Percentiles rank a stretch among this genome's conserved stretches.
These are phyloP conservation scores for Plantago coronopus DNA, from an alignment of 305 asterid species.

Conservation along the genomic window DNA sequence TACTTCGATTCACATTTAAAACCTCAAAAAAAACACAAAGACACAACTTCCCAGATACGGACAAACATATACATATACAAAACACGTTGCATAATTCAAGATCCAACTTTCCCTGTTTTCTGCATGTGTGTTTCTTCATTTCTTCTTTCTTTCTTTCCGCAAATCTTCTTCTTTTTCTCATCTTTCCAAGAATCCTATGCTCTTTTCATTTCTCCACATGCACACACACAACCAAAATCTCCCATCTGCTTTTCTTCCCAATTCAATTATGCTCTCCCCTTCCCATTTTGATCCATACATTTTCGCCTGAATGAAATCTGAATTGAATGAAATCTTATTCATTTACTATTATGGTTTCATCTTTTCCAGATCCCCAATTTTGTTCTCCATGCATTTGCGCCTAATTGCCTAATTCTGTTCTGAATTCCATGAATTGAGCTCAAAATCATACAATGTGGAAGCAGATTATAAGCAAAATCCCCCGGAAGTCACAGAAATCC, in stretches of 20 bases:
- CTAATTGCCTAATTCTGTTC: constrained; percentile 27
- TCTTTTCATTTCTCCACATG: constrained; percentile 13
- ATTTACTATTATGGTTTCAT: constrained; percentile 24
- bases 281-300: constrained; percentile 28
- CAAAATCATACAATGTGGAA: constrained; percentile 60
- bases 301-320: constrained; percentile 4
- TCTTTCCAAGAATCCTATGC: constrained; percentile 33
- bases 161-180: constrained; percentile 3
- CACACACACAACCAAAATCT: constrained; percentile 16
- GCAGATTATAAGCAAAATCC: constrained; percentile 64
- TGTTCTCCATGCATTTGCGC: constrained; percentile 22
- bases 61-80: constrained; percentile 9
- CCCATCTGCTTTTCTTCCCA: constrained; percentile 15
- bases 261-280: constrained; percentile 13
- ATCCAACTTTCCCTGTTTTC: constrained; percentile 35
- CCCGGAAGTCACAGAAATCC: constrained; percentile 53
- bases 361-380: constrained; percentile 43
- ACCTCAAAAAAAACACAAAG: too few species aligned
- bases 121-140: constrained; percentile 36
- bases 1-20: too few species aligned
- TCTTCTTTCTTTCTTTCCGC: too few species aligned
- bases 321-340: constrained; percentile 8
- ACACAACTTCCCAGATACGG: too few species aligned
- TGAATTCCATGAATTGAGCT: constrained; percentile 20
- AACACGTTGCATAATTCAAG: constrained; percentile 32